Evolutionary conservation across 1,139 yeast species (phyloP).

Genomic region (Zygosaccharomyces sapae): DNA sequence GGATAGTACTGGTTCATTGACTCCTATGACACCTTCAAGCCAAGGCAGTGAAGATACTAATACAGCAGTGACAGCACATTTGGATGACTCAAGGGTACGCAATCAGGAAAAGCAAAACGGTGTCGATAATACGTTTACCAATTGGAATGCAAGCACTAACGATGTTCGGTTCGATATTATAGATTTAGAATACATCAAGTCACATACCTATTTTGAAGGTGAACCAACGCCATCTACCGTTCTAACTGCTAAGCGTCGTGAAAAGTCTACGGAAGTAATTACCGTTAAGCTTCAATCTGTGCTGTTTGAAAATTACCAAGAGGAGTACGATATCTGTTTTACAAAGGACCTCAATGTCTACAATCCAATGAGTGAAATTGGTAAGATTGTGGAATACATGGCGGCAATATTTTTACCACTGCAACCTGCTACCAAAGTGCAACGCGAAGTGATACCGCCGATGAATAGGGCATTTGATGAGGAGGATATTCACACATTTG

Average conservation of each 20-base stretch:
- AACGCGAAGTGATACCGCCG: constrained; percentile 46
- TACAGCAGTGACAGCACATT: background rate
- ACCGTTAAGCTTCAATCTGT: constrained; percentile 29
- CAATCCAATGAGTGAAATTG: constrained; percentile 71
- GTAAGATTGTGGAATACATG: constrained; percentile 49
- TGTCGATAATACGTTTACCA: constrained; percentile 7
- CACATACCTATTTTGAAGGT: constrained; percentile 10
- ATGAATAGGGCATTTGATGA: constrained; percentile 42
- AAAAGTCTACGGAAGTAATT: constrained; percentile 14
- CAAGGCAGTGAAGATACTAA: background rate
- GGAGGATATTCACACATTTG: constrained; percentile 36
- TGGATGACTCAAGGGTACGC: constrained; percentile 1
- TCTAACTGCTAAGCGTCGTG: constrained; percentile 15
- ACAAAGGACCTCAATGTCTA: constrained; percentile 32
- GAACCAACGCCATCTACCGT: constrained; percentile 18
- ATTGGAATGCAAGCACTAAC: constrained; percentile 3
- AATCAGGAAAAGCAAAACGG: constrained; percentile 2
- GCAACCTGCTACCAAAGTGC: constrained; percentile 39
- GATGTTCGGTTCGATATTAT: constrained; percentile 21
- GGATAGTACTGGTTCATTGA: background rate
- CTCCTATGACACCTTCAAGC: background rate
- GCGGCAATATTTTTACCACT: constrained; percentile 46
- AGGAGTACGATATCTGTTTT: constrained; percentile 32
- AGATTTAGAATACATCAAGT: constrained; percentile 16
- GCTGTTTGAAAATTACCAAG: constrained; percentile 31